These are phyloP conservation scores for Coprinopsis cinerea DNA, from an alignment of 768 basidiomycete genomes.

Conservation along the genomic window DNA sequence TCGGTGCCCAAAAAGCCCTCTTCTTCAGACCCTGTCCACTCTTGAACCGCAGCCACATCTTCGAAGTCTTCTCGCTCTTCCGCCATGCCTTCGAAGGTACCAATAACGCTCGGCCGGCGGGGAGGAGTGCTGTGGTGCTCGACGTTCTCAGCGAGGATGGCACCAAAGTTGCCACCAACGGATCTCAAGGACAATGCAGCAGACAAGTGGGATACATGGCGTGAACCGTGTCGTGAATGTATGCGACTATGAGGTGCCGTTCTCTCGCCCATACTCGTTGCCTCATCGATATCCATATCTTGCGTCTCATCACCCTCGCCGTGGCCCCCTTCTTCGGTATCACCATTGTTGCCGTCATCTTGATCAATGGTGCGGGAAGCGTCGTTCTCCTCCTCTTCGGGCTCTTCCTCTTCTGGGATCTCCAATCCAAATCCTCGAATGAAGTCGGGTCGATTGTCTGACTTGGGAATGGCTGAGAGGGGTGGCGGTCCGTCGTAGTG, in stretches of 20 bases:
- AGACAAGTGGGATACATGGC: constrained; percentile 59
- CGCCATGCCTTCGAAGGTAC: constrained; percentile 12
- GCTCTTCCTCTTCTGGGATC: constrained; percentile 42
- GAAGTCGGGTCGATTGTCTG: constrained; percentile 65
- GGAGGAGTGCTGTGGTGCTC: constrained; percentile 38
- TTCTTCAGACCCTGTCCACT: constrained; percentile 78
- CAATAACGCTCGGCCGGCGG: constrained; percentile 24
- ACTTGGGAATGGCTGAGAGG: constrained; percentile 34
- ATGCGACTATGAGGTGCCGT: constrained; percentile 23
- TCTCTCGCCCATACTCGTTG: constrained; percentile 17
- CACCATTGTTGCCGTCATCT: constrained; percentile 3
- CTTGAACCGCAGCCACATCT: constrained; percentile 45
- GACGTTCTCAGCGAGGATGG: constrained; percentile 30
- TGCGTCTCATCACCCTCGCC: constrained; percentile 22
- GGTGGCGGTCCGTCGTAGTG: constrained; percentile 19
- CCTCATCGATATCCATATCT: constrained; percentile 34
- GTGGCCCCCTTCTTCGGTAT: constrained; percentile 18
- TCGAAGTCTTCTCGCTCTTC: constrained; percentile 23
- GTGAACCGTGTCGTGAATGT: constrained; percentile 49
- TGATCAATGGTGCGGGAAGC: constrained; percentile 4
- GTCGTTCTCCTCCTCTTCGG: constrained; percentile 19
- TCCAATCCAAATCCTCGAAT: constrained; percentile 76
- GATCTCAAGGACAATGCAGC: constrained; percentile 63
- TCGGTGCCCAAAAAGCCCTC: constrained; percentile 47
- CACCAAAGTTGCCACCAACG: constrained; percentile 46